Evolutionary conservation across 331 rosid species (phyloP), one percentile per base, ranked within the genome.

Genomic region (Phaseolus coccineus): DNA sequence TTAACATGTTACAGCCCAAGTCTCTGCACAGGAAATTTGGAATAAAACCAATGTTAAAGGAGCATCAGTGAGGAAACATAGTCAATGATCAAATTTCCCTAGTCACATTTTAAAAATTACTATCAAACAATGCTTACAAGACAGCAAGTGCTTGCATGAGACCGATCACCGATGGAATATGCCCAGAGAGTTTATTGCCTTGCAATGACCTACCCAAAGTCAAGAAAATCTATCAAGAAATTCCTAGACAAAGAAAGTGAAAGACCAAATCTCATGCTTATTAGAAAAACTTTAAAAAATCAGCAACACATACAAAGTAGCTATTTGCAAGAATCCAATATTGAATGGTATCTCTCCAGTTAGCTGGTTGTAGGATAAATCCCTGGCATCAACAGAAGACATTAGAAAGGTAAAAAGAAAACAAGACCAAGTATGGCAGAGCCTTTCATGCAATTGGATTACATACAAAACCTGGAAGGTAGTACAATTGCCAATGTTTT

Each of bases 131-230:
- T 74, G 87, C 98, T 91, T 90, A 96, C 99, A 96, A 76, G 22
- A 96, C 99, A 47, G 99, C 97, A 24, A 96, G 98, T 56, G 98
- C 99, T 87, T 96, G 99, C 99, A 96, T 96, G 86, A 96, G 89
- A 56, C 99, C 99, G 2, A 93, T 86, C 77, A 96, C 99, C 0
- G 98, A 84, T 48, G 99, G 99, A 58, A 96, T 91, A 50, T 67
- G 80, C 16, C 99, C 99, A 7, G 97, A 89, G 33, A 96, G 95
- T 86, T 70, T 85, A 79, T 96, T 96, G 30, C 97, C 97, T 85
- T 96, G 99, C 79, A 96, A 79, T 48, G 99, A 96, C 83, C 99
- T 96, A 71, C 83, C 83, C 51, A 40, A 74, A 28, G 5, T 53
- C 81, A 69, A 73, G 81, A n/a, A 76, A 73, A 80, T n/a, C 22